Evolutionary conservation across 192 early-diverging fungal species (phyloP), one percentile per base, ranked within the genome.

Genomic region (Umbelopsis ramanniana): DNA sequence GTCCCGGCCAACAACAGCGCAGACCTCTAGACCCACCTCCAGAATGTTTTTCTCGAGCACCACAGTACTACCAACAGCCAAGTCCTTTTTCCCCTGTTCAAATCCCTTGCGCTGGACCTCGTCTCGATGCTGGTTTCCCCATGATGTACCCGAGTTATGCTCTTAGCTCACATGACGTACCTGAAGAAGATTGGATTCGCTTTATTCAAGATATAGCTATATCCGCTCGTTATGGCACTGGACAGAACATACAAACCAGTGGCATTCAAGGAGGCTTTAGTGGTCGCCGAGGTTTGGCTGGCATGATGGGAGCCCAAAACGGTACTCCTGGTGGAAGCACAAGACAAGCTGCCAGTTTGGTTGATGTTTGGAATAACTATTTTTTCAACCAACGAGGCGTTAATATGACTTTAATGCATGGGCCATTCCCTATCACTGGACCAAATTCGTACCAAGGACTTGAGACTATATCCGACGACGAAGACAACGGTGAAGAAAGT

Each of bases 191-290:
- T 14, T 63, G 57, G 57, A 26, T 63, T 14, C 29, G 57, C 23
- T 63, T 63, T 38, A 19, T 63, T 17, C 12, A 63, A 63, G 57
- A 63, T 26, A 17, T 63, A 12, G 33, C 57, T 17, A 63, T 63
- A 22, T 12, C 17, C 5, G 24, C 24, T 29, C 57, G 33, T 8
- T 35, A 37, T 1, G 29, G 57, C 4, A 17, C 24, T 37, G 33
- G 26, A 29, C 33, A 63, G 33, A 19, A 14, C 57, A 14, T 19
- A n/a, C 33, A 26, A 35, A 6, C 57, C 57, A 11, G 26, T 63
- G 57, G 29, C 26, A 0, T 17, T 17, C 10, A 5, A 19, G 2
- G 29, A 2, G 35, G 33, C 12, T 11, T 12, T 17, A 33, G 26
- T 17, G 11, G 8, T 37, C 17, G 14, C 15, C 57, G 26, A 35